phyloP scores from a whole-genome alignment of 2,329 filamentous ascomycete species.

The Cladosporium sphaerospermum region DNA sequence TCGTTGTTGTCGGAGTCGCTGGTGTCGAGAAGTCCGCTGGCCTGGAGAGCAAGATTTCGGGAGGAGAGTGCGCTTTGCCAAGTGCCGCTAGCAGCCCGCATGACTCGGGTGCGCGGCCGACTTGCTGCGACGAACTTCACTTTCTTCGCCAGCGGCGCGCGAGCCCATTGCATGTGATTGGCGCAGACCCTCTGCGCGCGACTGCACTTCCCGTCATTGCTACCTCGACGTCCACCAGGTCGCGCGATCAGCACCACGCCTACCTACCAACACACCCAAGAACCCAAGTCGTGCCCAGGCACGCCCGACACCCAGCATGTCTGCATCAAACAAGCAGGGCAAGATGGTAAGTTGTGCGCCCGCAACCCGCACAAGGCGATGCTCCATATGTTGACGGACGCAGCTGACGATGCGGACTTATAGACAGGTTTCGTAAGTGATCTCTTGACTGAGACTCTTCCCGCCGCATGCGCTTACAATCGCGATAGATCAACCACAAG shows the following conservation, averaged over 20 bases:
- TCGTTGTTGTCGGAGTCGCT: constrained; percentile 12
- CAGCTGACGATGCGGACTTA: constrained; percentile 31
- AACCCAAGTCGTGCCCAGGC: background rate
- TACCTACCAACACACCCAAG: background rate
- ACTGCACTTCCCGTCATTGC: constrained; percentile 10
- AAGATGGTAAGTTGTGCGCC: constrained; percentile 79
- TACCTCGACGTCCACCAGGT: background rate
- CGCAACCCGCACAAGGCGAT: constrained; percentile 11
- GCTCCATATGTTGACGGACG: constrained; percentile 33
- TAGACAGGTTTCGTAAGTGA: constrained; percentile 60
- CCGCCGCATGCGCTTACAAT: constrained; percentile 15
- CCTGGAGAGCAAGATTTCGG: background rate
- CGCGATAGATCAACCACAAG: constrained; percentile 87
- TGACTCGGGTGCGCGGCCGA: constrained; percentile 4
- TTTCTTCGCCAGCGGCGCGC: constrained; percentile 3
- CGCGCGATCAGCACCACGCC: background rate
- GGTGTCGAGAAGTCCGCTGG: background rate
- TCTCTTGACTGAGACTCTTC: background rate
- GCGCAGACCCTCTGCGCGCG: constrained; percentile 11
- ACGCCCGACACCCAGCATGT: constrained; percentile 37
- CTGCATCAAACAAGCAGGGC: constrained; percentile 67
- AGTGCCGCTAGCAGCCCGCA: background rate
- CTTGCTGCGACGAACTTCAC: constrained; percentile 7
- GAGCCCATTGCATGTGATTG: constrained; percentile 1
- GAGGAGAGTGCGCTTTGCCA: constrained; percentile 3